phyloP scores from a whole-genome alignment of 768 basidiomycete species.

The Rhodotorula paludigena region DNA sequence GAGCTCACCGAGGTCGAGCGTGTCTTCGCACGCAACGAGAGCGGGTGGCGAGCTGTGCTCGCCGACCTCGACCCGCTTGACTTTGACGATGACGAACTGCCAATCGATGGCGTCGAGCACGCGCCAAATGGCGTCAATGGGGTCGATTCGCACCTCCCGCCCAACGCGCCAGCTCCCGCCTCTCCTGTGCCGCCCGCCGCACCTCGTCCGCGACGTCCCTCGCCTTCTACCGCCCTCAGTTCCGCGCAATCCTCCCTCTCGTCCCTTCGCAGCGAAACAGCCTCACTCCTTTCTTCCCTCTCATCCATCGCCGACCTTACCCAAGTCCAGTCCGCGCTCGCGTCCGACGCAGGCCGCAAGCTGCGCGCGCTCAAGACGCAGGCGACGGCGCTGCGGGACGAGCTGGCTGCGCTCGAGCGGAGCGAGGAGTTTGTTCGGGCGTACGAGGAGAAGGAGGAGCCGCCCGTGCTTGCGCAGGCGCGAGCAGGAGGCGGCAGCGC shows the following conservation, averaged over 20 bases:
- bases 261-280: conserved; percentile 66
- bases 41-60: conserved; percentile 54
- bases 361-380: conserved; percentile 59
- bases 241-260: conserved; percentile 49
- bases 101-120: conserved; percentile 52
- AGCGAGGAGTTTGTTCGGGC: conserved; percentile 15
- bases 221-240: neutral
- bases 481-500: neutral
- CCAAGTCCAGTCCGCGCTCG: conserved; percentile 78
- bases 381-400: conserved; percentile 5
- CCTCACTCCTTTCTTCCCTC: conserved; percentile 68
- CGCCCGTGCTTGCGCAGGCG: no score
- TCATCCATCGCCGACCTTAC: conserved; percentile 77
- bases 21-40: neutral
- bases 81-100: conserved; percentile 51
- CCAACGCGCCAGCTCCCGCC: conserved; percentile 20
- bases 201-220: neutral
- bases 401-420: neutral
- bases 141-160: conserved; percentile 17
- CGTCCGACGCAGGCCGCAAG: conserved; percentile 78
- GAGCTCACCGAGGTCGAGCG: neutral
- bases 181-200: conserved; percentile 49
- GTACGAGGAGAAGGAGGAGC: conserved; percentile 3
- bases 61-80: conserved; percentile 48
- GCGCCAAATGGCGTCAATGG: conserved; percentile 48